These are phyloP conservation scores for Sporothrix pseudoabietina DNA, from an alignment of 2,329 filamentous ascomycete genomes.

Conservation along the genomic window DNA sequence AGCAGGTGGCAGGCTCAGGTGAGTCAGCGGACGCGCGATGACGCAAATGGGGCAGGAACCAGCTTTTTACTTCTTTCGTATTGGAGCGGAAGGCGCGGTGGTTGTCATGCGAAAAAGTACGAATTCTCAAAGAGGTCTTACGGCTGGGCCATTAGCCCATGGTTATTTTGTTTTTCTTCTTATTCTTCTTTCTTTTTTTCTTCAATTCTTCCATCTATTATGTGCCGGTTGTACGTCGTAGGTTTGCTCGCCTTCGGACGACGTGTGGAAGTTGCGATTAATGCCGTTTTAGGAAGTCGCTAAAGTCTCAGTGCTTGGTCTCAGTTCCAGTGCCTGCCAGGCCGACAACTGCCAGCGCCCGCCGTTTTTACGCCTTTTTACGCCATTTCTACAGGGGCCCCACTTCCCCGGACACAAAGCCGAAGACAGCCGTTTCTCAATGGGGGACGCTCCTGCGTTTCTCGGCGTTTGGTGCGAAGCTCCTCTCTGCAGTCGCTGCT, in stretches of 20 bases:
- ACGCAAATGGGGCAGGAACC: conserved; percentile 17
- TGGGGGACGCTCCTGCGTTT: neutral
- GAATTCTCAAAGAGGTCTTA: neutral
- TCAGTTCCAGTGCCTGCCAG: neutral
- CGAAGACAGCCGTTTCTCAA: conserved; percentile 23
- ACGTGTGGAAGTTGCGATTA: neutral
- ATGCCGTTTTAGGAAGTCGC: conserved; percentile 18
- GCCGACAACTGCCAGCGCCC: neutral
- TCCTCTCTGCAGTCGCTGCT: neutral
- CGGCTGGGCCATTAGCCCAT: neutral
- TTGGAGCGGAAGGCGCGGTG: neutral
- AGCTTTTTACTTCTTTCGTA: neutral
- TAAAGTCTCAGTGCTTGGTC: neutral
- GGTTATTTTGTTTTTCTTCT: neutral
- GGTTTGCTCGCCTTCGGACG: neutral
- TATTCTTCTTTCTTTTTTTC: neutral
- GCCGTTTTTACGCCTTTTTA: neutral
- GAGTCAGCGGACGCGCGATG: conserved; percentile 18
- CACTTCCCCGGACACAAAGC: conserved; percentile 29
- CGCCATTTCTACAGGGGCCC: conserved; percentile 19
- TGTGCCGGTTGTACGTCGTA: neutral
- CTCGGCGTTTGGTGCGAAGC: conserved; percentile 18
- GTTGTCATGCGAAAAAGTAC: neutral
- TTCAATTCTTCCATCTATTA: neutral
- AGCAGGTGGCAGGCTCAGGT: neutral